Evolutionary conservation across 2,329 filamentous ascomycete genomes (phyloP).

Genomic region (Lasiodiplodia citricola): DNA sequence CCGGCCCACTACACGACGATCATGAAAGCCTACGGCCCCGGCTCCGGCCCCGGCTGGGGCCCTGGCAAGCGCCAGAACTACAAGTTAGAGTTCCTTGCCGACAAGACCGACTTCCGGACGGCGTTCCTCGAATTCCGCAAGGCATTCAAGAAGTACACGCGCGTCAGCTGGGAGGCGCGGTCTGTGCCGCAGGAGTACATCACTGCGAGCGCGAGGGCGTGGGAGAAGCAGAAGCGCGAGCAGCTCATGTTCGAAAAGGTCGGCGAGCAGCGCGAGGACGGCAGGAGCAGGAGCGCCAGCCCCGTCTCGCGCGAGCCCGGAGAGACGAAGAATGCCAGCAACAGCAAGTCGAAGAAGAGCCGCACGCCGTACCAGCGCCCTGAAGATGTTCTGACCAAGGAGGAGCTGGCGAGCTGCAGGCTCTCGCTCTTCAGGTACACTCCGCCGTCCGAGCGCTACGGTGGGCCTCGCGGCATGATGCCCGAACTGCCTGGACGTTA

Average conservation of each 20-base stretch:
- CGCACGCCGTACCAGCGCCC: slow-evolving; percentile 18
- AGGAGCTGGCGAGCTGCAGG: slow-evolving; percentile 5
- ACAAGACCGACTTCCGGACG: slow-evolving; percentile 38
- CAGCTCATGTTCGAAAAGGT: neutral
- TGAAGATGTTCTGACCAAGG: neutral
- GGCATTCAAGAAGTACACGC: slow-evolving; percentile 47
- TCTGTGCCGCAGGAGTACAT: slow-evolving; percentile 28
- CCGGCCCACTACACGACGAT: slow-evolving; percentile 38
- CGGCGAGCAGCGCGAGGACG: slow-evolving; percentile 25
- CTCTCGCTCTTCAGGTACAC: slow-evolving; percentile 39
- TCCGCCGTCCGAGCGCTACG: slow-evolving; percentile 27
- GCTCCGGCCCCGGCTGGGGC: neutral
- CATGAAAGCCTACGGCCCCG: neutral
- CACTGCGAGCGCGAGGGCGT: neutral
- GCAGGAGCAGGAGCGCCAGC: slow-evolving; percentile 31
- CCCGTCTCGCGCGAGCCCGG: slow-evolving; percentile 26
- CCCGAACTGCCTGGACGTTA: neutral
- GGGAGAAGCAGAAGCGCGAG: neutral
- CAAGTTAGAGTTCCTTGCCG: slow-evolving; percentile 35
- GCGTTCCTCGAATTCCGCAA: slow-evolving; percentile 46
- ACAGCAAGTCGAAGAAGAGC: slow-evolving; percentile 12
- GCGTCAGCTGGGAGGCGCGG: slow-evolving; percentile 50
- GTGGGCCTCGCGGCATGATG: slow-evolving; percentile 10
- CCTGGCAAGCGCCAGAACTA: slow-evolving; percentile 15
- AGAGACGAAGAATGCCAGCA: slow-evolving; percentile 2